Evolutionary conservation across 768 basidiomycete genomes (phyloP).

Genomic region (Heimioporus sp.): DNA sequence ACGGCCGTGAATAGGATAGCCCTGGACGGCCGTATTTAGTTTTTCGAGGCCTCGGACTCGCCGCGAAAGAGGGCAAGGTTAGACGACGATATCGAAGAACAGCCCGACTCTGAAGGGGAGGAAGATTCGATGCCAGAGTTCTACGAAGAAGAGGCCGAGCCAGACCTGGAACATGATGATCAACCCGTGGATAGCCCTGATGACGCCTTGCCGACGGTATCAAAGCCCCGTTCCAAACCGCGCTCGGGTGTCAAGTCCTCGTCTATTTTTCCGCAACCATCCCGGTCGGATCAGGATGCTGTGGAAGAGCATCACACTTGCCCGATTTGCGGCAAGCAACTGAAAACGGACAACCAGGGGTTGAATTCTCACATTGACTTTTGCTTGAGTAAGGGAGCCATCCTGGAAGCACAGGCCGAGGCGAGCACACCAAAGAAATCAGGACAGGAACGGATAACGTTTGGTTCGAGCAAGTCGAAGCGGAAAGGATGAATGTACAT

Average conservation of each 20-base stretch:
- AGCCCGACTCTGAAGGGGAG: conserved; percentile 21
- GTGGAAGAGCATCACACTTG: conserved; percentile 43
- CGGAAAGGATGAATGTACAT: conserved; percentile 12
- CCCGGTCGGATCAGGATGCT: neutral
- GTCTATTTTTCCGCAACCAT: neutral
- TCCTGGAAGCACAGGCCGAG: conserved; percentile 61
- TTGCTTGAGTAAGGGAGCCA: conserved; percentile 78
- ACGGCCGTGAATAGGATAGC: neutral
- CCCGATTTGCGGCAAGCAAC: conserved; percentile 65
- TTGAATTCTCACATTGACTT: conserved; percentile 89
- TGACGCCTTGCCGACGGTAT: neutral
- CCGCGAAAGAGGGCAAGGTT: conserved; percentile 42
- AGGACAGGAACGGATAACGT: neutral
- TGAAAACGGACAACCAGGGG: conserved; percentile 70
- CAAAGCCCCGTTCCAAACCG: conserved; percentile 12
- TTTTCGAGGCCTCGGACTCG: conserved; percentile 46
- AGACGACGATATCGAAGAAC: conserved; percentile 11
- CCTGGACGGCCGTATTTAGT: conserved; percentile 37
- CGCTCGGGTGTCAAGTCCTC: neutral
- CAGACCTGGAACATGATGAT: conserved; percentile 7
- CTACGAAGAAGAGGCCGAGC: conserved; percentile 44
- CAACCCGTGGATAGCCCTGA: conserved; percentile 6
- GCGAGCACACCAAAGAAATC: conserved; percentile 21
- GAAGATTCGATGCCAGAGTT: conserved; percentile 51
- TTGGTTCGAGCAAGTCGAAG: conserved; percentile 2